Evolutionary conservation across 805 yeast genomes (phyloP), one percentile per base, ranked within the genome.

Genomic region (Schizosaccharomyces octosporus): DNA sequence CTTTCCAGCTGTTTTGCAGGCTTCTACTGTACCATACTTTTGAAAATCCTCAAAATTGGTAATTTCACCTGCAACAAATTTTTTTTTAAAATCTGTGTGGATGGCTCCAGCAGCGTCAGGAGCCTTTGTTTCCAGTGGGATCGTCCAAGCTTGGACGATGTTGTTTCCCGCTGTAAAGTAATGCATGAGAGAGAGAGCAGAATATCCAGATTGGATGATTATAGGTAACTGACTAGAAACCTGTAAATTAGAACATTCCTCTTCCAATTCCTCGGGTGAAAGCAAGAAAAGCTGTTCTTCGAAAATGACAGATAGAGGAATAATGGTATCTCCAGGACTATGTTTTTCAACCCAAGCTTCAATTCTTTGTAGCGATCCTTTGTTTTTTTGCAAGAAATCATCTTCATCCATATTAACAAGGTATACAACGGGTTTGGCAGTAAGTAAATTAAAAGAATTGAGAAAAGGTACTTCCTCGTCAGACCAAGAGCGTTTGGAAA

Each of bases 51-150:
- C 79, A 75, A 80, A 93, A 69, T 87, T 89, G 69, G 87, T 87
- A 65, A 93, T 85, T 72, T 87, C 88, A 55, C 97, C 98, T 68
- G 87, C 81, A 68, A 90, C 89, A 72, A 93, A 90, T 27, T 97
- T 90, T 72, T 84, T 86, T 79, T 87, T 89, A 71, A 90, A 80
- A 75, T 90, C 98, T 48, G 89, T 85, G 73, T 93, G 98, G 68
- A 90, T 90, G 58, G 93, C 95, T 71, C 97, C 97, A 27, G 98
- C 98, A 55, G 98, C 97, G 70, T 85, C 88, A 17, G 98, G 98
- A 61, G 97, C 97, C 67, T 86, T 83, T 59, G 90, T 85, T 67
- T 94, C 94, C 67, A 78, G 76, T 74, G 97, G 82, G 65, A 93
- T 82, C 42, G 98, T 93, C 98, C 98, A 93, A 74, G 94, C 97